A percentile compares a stretch with the other conserved stretches of the same genome.
These are phyloP conservation scores for Exophiala xenobiotica DNA, from an alignment of 2,329 filamentous ascomycete genomes.

Conservation along the genomic window DNA sequence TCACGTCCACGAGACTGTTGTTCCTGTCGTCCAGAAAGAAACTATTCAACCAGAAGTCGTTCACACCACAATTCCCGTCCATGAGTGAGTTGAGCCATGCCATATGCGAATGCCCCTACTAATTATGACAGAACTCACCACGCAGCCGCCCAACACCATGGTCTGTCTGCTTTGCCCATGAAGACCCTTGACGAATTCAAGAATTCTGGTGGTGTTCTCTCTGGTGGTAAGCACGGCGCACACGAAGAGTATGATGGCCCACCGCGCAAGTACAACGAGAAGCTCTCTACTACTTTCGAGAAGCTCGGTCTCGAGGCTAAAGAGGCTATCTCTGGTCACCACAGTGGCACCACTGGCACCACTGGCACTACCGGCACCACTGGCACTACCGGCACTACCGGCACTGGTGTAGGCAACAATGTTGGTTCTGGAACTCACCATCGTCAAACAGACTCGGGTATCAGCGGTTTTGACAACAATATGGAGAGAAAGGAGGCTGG, in stretches of 20 bases:
- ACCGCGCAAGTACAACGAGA: slow-evolving; percentile 30
- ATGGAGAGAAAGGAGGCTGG: background rate
- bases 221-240: slow-evolving; percentile 37
- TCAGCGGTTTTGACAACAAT: slow-evolving; percentile 9
- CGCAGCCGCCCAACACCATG: slow-evolving; percentile 65
- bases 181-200: slow-evolving; percentile 66
- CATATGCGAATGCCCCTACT: slow-evolving; percentile 45
- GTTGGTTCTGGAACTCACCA: background rate
- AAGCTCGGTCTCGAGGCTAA: slow-evolving; percentile 13
- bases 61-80: slow-evolving; percentile 70
- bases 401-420: background rate
- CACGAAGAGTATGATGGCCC: slow-evolving; percentile 57
- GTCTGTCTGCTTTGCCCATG: slow-evolving; percentile 61
- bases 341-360: slow-evolving; percentile 5
- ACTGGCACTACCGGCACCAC: slow-evolving; percentile 9
- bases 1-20: slow-evolving; percentile 65
- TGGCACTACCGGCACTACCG: slow-evolving; percentile 10
- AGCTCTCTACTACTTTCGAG: slow-evolving; percentile 19
- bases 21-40: slow-evolving; percentile 70
- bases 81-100: slow-evolving; percentile 50
- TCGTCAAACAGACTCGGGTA: slow-evolving; percentile 15
- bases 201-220: slow-evolving; percentile 53
- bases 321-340: background rate
- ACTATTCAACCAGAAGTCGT: slow-evolving; percentile 60
- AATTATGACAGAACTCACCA: slow-evolving; percentile 52